phyloP scores from a whole-genome alignment of 2,329 filamentous ascomycete genomes.

The Fusarium sp. region DNA sequence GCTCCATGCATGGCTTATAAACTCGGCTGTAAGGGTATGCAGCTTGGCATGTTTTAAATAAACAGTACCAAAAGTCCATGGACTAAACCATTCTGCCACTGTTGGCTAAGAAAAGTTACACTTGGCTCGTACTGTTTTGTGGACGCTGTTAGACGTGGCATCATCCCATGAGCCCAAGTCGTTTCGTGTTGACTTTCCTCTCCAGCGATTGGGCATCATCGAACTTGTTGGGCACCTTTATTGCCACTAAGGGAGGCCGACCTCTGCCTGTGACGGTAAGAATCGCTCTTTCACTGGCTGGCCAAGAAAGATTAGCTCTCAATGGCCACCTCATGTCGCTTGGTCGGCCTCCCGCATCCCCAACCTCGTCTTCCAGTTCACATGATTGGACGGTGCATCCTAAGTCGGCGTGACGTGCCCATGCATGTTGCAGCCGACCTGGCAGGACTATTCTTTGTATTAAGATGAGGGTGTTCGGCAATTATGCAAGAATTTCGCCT shows the following conservation, averaged over 20 bases:
- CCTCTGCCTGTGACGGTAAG: background rate
- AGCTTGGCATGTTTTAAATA: no score
- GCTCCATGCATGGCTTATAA: no score
- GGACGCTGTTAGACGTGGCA: no score
- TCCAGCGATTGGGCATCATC: background rate
- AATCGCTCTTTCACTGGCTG: background rate
- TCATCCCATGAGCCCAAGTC: background rate
- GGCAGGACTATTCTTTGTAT: background rate
- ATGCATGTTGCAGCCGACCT: background rate
- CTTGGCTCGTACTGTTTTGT: no score
- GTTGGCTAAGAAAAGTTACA: no score
- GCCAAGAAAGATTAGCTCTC: background rate
- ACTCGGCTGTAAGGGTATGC: no score
- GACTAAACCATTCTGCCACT: no score
- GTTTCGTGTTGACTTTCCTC: background rate
- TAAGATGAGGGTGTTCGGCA: background rate
- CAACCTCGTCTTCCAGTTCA: background rate
- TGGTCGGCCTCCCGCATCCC: background rate
- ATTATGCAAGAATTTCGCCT: background rate
- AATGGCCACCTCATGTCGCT: background rate
- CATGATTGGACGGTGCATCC: background rate
- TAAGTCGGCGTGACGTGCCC: background rate
- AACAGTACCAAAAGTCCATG: no score
- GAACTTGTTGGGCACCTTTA: background rate
- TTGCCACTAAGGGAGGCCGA: background rate